A percentile compares a stretch with the other conserved stretches of the same genome.
Conservation (phyloP, 2,329 filamentous ascomycete genomes). For the Metarhizium rileyi region DNA sequence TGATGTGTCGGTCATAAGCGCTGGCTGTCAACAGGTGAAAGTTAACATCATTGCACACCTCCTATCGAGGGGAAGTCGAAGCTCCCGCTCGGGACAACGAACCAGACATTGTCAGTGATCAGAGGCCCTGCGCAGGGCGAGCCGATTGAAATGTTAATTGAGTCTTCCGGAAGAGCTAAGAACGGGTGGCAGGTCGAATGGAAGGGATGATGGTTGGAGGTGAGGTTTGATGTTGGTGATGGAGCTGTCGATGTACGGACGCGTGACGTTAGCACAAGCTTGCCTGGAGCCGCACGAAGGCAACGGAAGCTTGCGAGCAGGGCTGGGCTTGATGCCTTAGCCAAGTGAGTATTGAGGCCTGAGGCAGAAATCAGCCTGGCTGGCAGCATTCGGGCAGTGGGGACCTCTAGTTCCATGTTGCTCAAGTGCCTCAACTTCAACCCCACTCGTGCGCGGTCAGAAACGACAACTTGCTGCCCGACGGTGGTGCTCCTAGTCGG, state of each 20-base stretch:
- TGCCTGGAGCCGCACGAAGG: constrained; percentile 31
- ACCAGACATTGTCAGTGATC: constrained; percentile 43
- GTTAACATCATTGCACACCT: constrained; percentile 15
- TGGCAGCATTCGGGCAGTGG: not conserved
- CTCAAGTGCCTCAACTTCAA: not conserved
- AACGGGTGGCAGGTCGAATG: constrained; percentile 1
- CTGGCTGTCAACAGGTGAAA: constrained; percentile 33
- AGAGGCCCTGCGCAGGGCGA: constrained; percentile 11
- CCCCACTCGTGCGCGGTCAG: constrained; percentile 4
- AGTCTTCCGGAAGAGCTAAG: not conserved
- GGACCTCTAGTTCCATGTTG: not conserved
- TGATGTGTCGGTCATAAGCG: constrained; percentile 97
- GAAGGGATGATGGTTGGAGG: constrained; percentile 4
- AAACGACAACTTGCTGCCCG: constrained; percentile 4
- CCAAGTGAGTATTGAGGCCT: constrained; percentile 15
- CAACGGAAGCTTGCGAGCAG: constrained; percentile 22
- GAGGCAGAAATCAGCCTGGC: constrained; percentile 19
- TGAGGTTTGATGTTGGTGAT: constrained; percentile 7
- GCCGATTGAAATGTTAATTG: not conserved
- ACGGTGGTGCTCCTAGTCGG: not conserved
- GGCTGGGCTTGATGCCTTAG: constrained; percentile 24
- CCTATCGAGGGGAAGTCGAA: not conserved
- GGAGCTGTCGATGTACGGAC: constrained; percentile 19
- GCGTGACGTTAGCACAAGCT: constrained; percentile 40
- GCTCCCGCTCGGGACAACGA: constrained; percentile 13